These are phyloP conservation scores for Albizia julibrissin DNA, from an alignment of 306 rosid genomes.

Conservation along the genomic window DNA sequence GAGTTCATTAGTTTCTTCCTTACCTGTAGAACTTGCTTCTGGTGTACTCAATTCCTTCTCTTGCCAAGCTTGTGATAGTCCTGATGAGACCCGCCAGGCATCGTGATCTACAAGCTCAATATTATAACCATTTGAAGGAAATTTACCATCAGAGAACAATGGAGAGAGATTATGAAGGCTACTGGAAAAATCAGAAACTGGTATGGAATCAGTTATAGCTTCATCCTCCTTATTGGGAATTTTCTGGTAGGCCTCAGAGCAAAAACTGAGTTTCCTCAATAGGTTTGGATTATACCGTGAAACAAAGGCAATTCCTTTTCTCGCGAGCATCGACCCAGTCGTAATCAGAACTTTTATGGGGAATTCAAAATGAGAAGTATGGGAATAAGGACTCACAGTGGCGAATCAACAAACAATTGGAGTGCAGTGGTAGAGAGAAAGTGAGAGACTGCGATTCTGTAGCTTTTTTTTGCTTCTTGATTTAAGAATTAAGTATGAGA, in stretches of 20 bases:
- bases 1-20: slow-evolving; percentile 39
- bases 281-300: slow-evolving; percentile 28
- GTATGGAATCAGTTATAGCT: slow-evolving; percentile 11
- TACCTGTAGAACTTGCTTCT: slow-evolving; percentile 24
- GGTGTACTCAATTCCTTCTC: slow-evolving; percentile 30
- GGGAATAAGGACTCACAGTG: neutral
- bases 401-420: slow-evolving; percentile 42
- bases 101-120: slow-evolving; percentile 72
- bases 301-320: slow-evolving; percentile 38
- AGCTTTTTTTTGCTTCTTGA: neutral
- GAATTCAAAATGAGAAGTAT: neutral
- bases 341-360: neutral
- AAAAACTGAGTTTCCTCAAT: slow-evolving; percentile 31
- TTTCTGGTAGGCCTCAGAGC: slow-evolving; percentile 38
- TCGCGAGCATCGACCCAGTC: slow-evolving; percentile 36
- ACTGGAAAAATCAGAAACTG: slow-evolving; percentile 36
- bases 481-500: neutral
- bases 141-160: slow-evolving; percentile 43
- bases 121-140: slow-evolving; percentile 43
- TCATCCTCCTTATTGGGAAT: slow-evolving; percentile 35
- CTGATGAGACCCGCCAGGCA: slow-evolving; percentile 70
- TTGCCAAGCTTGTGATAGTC: slow-evolving; percentile 67
- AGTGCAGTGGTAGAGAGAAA: slow-evolving; percentile 1
- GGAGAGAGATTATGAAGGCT: slow-evolving; percentile 52
- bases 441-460: neutral